Evolutionary conservation across 176 grass and related monocot species (phyloP), one percentile per base, ranked within the genome.

Genomic region (Musa beccarii): DNA sequence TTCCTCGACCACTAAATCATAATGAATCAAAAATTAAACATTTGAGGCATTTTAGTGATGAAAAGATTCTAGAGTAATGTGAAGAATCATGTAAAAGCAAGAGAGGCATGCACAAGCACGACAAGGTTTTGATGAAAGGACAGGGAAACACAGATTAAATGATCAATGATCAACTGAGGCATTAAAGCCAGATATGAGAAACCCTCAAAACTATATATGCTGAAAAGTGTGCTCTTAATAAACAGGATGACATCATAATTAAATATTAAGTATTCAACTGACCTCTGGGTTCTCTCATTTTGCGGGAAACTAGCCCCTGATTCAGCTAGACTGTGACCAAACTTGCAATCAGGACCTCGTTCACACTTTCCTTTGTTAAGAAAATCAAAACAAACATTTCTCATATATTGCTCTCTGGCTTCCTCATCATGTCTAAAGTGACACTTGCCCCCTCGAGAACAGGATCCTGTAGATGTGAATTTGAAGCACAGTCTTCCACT

Each of bases 341-440:
- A 97, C 63, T 85, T 97, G 57, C 94, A 97, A 56, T 90, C 81
- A 29, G 84, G 49, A 8, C 94, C 90, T 49, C 66, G 86, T 75
- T 87, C 90, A 84, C 94, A 93, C 81, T 87, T 98, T 13, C 94
- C 90, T 81, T 89, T 98, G 78, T 91, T 98, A 64, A 98, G 79
- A 74, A 93, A 98, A 75, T 98, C 88, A 89, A 98, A 98, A 77
- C 94, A 98, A 71, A 91, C 82, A 80, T 93, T 91, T 87, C 86
- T 93, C 19, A 43, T 68, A 75, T 76, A 91, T 49, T 93, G 88
- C 68, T 85, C 82, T 82, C 81, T 89, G 14, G 90, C 88, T 73
- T 85, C 86, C 9, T 81, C 85, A 73, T 91, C 90, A 61, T 98
- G 90, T 28, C 78, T 81, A 81, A 71, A 98, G n/a, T 84, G 67